A percentile compares a stretch with the other conserved stretches of the same genome.
These are phyloP conservation scores for Acanthamoeba rhysodes DNA, from an alignment of 208 protist genomes.

Conservation along the genomic window DNA sequence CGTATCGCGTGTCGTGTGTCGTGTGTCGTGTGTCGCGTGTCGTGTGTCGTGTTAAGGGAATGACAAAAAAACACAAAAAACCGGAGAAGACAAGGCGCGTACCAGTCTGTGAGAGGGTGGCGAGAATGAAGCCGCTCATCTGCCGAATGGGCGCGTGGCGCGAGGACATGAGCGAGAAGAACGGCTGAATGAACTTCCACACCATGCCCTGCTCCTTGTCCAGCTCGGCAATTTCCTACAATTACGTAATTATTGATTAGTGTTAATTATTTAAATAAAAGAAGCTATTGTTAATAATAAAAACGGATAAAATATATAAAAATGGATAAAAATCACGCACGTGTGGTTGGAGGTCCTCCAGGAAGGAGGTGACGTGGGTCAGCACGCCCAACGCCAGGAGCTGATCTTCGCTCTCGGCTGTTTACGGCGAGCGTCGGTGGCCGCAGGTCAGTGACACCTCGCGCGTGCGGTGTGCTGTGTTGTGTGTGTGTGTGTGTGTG, in stretches of 20 bases:
- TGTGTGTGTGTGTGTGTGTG: too few relatives aligned
- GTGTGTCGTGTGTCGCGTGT: not conserved
- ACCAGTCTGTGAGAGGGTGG: not conserved
- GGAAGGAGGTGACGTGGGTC: not conserved
- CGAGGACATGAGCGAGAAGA: not conserved
- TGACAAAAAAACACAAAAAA: too few relatives aligned
- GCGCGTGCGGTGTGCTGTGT: too few relatives aligned
- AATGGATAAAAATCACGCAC: not conserved
- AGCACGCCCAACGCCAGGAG: not conserved
- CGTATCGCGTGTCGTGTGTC: too few relatives aligned
- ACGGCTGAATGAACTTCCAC: conserved; percentile 21
- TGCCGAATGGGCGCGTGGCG: not conserved
- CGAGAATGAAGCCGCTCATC: conserved; percentile 1
- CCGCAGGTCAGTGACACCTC: too few relatives aligned
- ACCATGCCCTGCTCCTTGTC: not conserved
- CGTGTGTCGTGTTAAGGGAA: not conserved
- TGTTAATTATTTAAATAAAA: too few relatives aligned
- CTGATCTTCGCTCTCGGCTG: not conserved
- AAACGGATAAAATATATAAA: too few relatives aligned
- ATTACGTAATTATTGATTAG: too few relatives aligned
- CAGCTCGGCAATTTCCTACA: conserved; percentile 3
- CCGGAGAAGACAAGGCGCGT: not conserved
- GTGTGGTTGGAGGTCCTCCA: not conserved
- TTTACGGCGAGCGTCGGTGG: too few relatives aligned
- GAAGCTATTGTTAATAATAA: too few relatives aligned